Conservation (phyloP, 169 alveolate genomes). For the Cryptosporidium tyzzeri region DNA sequence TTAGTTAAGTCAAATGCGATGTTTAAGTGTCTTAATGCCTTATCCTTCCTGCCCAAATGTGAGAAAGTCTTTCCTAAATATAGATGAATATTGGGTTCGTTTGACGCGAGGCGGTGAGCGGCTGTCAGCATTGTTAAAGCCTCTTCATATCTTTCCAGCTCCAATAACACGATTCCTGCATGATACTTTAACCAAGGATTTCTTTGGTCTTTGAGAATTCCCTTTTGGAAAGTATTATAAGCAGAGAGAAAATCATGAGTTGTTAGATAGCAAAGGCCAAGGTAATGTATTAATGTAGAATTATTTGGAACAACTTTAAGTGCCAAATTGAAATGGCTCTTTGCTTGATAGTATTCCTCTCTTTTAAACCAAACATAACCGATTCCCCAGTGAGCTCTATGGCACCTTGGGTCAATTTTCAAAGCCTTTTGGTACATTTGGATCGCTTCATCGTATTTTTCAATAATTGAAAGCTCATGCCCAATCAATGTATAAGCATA, state of each 20-base stretch:
- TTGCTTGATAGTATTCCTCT: slow-evolving; percentile 86
- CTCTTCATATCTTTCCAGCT: slow-evolving; percentile 83
- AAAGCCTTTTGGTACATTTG: slow-evolving; percentile 84
- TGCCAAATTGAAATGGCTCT: slow-evolving; percentile 82
- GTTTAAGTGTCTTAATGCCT: slow-evolving; percentile 85
- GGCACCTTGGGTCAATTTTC: slow-evolving; percentile 86
- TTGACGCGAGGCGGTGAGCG: slow-evolving; percentile 84
- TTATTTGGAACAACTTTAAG: slow-evolving; percentile 83
- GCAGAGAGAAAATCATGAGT: slow-evolving; percentile 83
- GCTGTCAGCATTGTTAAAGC: slow-evolving; percentile 84
- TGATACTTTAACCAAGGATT: slow-evolving; percentile 86
- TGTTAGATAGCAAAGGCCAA: slow-evolving; percentile 86
- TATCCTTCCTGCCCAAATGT: slow-evolving; percentile 82
- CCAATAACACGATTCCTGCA: slow-evolving; percentile 82
- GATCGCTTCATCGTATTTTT: slow-evolving; percentile 87
- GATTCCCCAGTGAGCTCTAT: slow-evolving; percentile 90
- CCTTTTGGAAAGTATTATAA: slow-evolving; percentile 81
- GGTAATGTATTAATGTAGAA: slow-evolving; percentile 84
- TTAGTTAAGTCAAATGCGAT: slow-evolving; percentile 86
- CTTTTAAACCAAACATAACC: slow-evolving; percentile 88
- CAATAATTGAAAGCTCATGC: slow-evolving; percentile 88
- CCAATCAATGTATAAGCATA: slow-evolving; percentile 89
- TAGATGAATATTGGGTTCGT: slow-evolving; percentile 87
- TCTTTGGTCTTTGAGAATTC: slow-evolving; percentile 83
- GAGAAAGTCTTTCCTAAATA: slow-evolving; percentile 87